These are phyloP conservation scores for Glutinoglossum americanum DNA, from an alignment of 495 filamentous ascomycete species.

Conservation along the genomic window DNA sequence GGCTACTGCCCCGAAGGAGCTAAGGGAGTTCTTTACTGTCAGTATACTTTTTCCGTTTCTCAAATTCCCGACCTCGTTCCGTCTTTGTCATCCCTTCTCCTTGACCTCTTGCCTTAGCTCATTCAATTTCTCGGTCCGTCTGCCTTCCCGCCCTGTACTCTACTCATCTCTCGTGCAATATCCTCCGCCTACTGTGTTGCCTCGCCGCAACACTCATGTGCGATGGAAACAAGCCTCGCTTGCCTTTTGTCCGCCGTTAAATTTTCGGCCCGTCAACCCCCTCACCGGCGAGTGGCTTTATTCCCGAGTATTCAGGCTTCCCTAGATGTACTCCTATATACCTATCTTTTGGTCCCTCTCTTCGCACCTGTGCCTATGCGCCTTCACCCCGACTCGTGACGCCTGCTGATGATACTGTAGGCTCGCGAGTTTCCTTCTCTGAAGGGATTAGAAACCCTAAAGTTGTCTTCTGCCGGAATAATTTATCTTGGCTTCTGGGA, in stretches of 20 bases:
- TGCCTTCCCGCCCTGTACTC: too few relatives aligned
- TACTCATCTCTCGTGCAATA: too few relatives aligned
- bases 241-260: too few relatives aligned
- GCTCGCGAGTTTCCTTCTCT: slow-evolving; percentile 7
- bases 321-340: background rate
- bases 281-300: background rate
- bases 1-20: slow-evolving; percentile 4
- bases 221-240: too few relatives aligned
- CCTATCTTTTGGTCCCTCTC: background rate
- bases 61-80: background rate
- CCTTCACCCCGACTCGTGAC: background rate
- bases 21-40: slow-evolving; percentile 12
- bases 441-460: slow-evolving; percentile 7
- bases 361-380: background rate
- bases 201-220: too few relatives aligned
- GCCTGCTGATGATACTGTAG: slow-evolving; percentile 1
- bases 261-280: background rate
- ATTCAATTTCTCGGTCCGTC: too few relatives aligned
- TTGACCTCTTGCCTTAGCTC: background rate
- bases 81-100: background rate
- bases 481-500: slow-evolving; percentile 36
- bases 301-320: background rate
- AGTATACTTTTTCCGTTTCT: slow-evolving; percentile 1
- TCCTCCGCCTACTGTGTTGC: too few relatives aligned
- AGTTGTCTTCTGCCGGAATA: slow-evolving; percentile 15